Conservation (phyloP, 176 grass and related monocot species). For the Eremochloa ophiuroides region DNA sequence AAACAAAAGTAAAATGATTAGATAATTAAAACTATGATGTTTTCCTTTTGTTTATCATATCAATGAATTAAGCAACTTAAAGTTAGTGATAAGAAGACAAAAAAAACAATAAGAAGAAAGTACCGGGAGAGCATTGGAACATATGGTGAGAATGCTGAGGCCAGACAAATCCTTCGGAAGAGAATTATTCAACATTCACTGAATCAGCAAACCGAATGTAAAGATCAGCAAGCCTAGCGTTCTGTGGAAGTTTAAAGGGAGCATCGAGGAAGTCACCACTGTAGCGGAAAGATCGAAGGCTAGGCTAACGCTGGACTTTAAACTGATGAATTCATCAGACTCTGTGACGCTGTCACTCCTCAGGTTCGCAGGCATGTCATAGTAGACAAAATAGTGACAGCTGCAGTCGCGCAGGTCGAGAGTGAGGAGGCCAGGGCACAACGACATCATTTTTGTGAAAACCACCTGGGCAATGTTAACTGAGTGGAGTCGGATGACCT, state of each 20-base stretch:
- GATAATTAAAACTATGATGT: no score
- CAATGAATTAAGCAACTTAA: neutral
- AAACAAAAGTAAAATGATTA: conserved; percentile 7
- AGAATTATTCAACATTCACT: neutral
- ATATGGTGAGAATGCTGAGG: neutral
- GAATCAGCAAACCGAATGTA: neutral
- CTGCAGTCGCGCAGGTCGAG: conserved; percentile 41
- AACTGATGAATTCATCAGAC: neutral
- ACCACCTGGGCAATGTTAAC: neutral
- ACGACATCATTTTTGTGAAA: conserved; percentile 24
- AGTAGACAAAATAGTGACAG: no score
- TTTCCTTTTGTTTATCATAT: neutral
- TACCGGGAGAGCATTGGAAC: neutral
- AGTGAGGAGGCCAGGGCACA: conserved; percentile 44
- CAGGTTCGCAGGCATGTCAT: conserved; percentile 9
- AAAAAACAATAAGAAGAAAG: neutral
- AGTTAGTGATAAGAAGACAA: neutral
- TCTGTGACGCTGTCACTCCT: conserved; percentile 34
- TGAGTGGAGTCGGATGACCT: conserved; percentile 36
- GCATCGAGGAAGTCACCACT: neutral
- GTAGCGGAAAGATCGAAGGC: conserved; percentile 10
- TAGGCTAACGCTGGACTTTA: neutral
- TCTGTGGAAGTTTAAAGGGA: neutral
- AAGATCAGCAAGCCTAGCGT: neutral
- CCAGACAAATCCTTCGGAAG: neutral